Evolutionary conservation across 768 basidiomycete genomes (phyloP).

Genomic region (Amanita pseudoporphyria): DNA sequence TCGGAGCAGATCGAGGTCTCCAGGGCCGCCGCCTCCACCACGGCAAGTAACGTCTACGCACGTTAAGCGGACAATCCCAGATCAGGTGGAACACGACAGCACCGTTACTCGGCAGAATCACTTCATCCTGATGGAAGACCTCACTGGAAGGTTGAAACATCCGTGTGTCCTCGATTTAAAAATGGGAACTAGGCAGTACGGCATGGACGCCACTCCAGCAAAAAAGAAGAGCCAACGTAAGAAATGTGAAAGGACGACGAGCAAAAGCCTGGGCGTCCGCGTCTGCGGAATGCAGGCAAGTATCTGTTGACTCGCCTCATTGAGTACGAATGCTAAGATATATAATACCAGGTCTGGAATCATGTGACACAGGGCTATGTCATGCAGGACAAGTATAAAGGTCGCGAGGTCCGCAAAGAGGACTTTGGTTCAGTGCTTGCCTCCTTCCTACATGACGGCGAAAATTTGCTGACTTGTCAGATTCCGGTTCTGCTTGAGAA

Average conservation of each 20-base stretch:
- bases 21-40: slow-evolving; percentile 23
- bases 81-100: slow-evolving; percentile 25
- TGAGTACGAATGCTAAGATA: slow-evolving; percentile 7
- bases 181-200: slow-evolving; percentile 99
- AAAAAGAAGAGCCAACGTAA: slow-evolving; percentile 99
- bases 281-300: slow-evolving; percentile 99
- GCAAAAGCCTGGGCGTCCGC: slow-evolving; percentile 80
- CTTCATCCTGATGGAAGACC: slow-evolving; percentile 98
- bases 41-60: slow-evolving; percentile 15
- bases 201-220: slow-evolving; percentile 81
- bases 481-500: slow-evolving; percentile 89
- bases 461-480: slow-evolving; percentile 77
- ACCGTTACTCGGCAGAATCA: slow-evolving; percentile 82
- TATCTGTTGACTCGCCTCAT: slow-evolving; percentile 9
- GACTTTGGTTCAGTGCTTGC: slow-evolving; percentile 79
- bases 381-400: slow-evolving; percentile 95
- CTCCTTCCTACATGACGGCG: slow-evolving; percentile 81
- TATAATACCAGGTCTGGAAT: slow-evolving; percentile 72
- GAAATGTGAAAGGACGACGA: slow-evolving; percentile 96
- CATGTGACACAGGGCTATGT: slow-evolving; percentile 71
- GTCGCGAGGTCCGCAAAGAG: slow-evolving; percentile 78
- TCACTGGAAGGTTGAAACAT: slow-evolving; percentile 83
- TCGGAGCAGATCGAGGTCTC: slow-evolving; percentile 35
- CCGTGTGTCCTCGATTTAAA: slow-evolving; percentile 97
- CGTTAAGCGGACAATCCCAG: slow-evolving; percentile 23